Percentiles rank a stretch among this genome's conserved stretches.
phyloP scores from a whole-genome alignment of 441 rosid species.

The Dalechampia spathulata region DNA sequence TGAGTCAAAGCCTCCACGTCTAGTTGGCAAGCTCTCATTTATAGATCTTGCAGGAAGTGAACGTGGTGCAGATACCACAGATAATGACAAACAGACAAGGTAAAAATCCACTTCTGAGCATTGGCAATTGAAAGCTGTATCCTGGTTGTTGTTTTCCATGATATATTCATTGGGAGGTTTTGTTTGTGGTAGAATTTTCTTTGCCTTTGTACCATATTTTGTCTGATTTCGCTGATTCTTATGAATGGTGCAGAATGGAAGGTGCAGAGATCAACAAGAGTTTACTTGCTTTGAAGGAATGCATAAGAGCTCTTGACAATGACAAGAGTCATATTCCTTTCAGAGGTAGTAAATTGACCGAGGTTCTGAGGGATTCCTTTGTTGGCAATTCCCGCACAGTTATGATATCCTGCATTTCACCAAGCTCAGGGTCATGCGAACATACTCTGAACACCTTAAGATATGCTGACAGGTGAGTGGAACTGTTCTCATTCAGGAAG shows the following conservation, averaged over 20 bases:
- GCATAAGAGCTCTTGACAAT: constrained; percentile 98
- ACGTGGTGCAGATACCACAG: constrained; percentile 99
- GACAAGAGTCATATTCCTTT: constrained; percentile 99
- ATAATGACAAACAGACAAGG: constrained; percentile 99
- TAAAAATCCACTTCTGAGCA: too few relatives aligned
- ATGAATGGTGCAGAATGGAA: constrained; percentile 67
- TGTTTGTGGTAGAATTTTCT: too few relatives aligned
- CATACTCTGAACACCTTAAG: constrained; percentile 95
- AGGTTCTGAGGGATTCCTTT: constrained; percentile 95
- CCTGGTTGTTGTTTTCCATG: too few relatives aligned
- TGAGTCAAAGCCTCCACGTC: constrained; percentile 74
- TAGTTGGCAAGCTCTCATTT: constrained; percentile 95
- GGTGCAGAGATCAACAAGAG: constrained; percentile 99
- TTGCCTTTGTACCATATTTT: constrained; percentile 9
- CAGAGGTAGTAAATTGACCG: constrained; percentile 97
- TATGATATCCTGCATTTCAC: constrained; percentile 98
- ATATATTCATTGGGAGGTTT: too few relatives aligned
- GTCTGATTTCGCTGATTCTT: too few relatives aligned
- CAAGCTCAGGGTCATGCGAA: constrained; percentile 93
- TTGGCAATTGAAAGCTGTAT: too few relatives aligned
- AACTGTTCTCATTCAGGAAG: constrained; percentile 5
- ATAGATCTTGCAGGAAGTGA: constrained; percentile 99
- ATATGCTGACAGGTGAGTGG: constrained; percentile 87
- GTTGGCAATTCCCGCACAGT: constrained; percentile 98
- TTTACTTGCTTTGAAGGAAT: constrained; percentile 93